These are phyloP conservation scores for Amaranthus hypochondriacus DNA, from an alignment of 148 eudicot genomes.

Conservation along the genomic window DNA sequence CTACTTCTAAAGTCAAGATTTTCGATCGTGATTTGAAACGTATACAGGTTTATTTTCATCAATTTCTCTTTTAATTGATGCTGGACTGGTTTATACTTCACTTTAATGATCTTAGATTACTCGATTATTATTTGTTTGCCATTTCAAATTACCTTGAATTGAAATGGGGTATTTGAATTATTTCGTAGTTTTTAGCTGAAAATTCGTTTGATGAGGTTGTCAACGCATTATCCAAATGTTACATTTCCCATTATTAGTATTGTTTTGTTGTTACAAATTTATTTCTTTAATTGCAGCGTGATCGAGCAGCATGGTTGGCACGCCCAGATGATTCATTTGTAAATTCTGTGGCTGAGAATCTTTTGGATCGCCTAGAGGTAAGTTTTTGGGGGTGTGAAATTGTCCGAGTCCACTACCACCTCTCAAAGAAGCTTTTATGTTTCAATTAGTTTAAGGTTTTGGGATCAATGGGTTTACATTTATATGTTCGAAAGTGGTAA, in stretches of 20 bases:
- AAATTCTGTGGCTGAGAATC: slow-evolving; percentile 83
- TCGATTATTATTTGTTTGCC: neutral
- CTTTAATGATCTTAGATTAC: neutral
- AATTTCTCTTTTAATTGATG: neutral
- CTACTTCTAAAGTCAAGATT: slow-evolving; percentile 60
- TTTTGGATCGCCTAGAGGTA: slow-evolving; percentile 89
- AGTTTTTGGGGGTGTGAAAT: neutral
- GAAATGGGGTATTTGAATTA: neutral
- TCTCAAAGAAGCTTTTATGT: too few species aligned
- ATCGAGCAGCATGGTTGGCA: slow-evolving; percentile 96
- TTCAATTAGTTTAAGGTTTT: too few species aligned
- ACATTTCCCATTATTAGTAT: neutral
- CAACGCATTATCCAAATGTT: neutral
- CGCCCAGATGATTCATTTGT: slow-evolving; percentile 64
- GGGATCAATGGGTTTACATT: too few species aligned
- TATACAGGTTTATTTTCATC: slow-evolving; percentile 48
- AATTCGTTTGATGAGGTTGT: neutral
- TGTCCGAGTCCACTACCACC: too few species aligned
- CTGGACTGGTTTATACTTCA: neutral
- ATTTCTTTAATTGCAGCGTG: slow-evolving; percentile 50
- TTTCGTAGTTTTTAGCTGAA: neutral
- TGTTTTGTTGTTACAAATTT: neutral
- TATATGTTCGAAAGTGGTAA: too few species aligned
- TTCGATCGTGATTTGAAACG: slow-evolving; percentile 89
- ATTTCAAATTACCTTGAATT: too few species aligned